These are phyloP conservation scores for Dothideomycetes sp. DNA, from an alignment of 2,329 filamentous ascomycete species.

Conservation along the genomic window DNA sequence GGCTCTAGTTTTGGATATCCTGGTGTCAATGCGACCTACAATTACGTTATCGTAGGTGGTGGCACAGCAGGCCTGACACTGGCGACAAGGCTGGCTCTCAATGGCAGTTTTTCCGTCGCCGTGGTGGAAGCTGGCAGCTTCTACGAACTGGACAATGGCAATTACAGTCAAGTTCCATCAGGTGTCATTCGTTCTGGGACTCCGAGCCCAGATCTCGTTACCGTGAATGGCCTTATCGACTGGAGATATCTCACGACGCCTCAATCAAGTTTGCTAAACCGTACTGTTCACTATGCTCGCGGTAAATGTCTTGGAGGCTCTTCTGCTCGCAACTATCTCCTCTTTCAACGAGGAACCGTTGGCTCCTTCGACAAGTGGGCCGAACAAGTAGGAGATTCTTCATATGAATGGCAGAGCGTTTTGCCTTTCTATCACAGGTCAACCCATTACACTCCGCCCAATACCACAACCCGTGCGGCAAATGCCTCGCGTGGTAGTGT, in stretches of 20 bases:
- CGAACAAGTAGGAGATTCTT: constrained; percentile 27
- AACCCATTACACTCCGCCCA: constrained; percentile 16
- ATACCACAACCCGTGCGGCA: constrained; percentile 13
- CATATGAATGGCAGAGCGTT: constrained; percentile 24
- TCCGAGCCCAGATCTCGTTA: constrained; percentile 1
- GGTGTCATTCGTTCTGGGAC: background rate
- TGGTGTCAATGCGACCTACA: constrained; percentile 14
- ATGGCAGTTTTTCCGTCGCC: constrained; percentile 17
- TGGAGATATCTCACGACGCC: constrained; percentile 23
- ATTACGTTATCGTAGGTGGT: constrained; percentile 18
- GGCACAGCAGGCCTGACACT: constrained; percentile 19
- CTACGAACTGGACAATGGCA: constrained; percentile 19
- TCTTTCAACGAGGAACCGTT: constrained; percentile 19
- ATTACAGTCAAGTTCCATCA: constrained; percentile 22
- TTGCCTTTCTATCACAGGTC: constrained; percentile 22
- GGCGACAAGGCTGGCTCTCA: constrained; percentile 17
- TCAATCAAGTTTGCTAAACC: background rate
- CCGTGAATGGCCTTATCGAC: constrained; percentile 22
- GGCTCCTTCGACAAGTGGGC: constrained; percentile 29
- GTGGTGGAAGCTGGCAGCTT: constrained; percentile 21
- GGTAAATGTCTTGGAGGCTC: constrained; percentile 24
- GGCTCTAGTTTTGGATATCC: background rate
- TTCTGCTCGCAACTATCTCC: constrained; percentile 20
- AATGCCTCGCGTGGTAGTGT: constrained; percentile 16
- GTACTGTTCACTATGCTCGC: constrained; percentile 22